Evolutionary conservation across 169 alveolate species (phyloP).

Genomic region (Eimeria falciformis): DNA sequence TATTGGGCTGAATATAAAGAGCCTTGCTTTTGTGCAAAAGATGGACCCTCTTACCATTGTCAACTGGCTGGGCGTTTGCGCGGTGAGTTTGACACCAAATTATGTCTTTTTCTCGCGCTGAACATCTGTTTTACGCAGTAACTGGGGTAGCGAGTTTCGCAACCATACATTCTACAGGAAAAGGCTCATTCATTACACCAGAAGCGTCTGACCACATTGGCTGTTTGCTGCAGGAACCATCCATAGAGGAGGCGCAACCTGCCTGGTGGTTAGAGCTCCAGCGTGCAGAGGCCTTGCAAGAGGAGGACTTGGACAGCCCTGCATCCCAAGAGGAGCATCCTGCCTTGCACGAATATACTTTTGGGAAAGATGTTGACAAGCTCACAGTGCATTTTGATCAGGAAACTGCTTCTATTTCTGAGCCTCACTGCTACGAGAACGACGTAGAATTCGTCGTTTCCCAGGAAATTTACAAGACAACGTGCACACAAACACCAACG

Average conservation of each 20-base stretch:
- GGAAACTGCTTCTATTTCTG: background rate
- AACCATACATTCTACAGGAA: background rate
- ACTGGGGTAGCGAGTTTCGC: background rate
- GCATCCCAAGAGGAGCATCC: background rate
- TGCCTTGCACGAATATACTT: background rate
- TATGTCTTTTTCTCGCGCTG: too few relatives aligned
- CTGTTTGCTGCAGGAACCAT: conserved; percentile 42
- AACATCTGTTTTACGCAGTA: too few relatives aligned
- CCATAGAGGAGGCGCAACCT: conserved; percentile 71
- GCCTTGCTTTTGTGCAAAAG: background rate
- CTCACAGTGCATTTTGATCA: conserved; percentile 51
- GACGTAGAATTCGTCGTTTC: conserved; percentile 52
- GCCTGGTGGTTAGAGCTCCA: conserved; percentile 67
- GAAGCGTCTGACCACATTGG: background rate
- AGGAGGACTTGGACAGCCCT: background rate
- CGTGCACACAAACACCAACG: background rate
- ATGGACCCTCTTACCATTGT: conserved; percentile 64
- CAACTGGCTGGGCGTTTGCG: conserved; percentile 61
- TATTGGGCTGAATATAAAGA: too few relatives aligned
- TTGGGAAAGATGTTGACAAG: background rate
- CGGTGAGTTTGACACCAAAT: conserved; percentile 19
- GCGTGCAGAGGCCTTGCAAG: conserved; percentile 19
- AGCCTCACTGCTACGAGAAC: conserved; percentile 27
- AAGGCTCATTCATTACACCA: background rate
- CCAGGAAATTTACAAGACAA: background rate